phyloP scores from a whole-genome alignment of 163 green algal genomes.

The Coccomyxa subellipsoidea region DNA sequence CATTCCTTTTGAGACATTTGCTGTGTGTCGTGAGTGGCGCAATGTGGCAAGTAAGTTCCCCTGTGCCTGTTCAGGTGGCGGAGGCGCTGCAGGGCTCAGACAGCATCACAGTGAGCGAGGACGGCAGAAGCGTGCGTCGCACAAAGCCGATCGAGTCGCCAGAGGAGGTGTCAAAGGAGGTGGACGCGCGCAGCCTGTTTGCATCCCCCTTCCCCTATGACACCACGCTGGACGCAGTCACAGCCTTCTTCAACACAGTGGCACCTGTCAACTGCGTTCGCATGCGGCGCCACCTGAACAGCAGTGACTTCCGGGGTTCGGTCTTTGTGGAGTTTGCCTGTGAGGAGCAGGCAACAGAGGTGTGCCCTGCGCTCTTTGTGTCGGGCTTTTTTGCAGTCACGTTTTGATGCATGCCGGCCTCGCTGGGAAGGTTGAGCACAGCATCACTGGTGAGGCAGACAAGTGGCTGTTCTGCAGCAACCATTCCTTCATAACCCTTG shows the following conservation, averaged over 20 bases:
- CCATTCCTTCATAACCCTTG: no score
- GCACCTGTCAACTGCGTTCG: slow-evolving; percentile 66
- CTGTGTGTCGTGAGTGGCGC: background rate
- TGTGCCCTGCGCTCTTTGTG: slow-evolving; percentile 16
- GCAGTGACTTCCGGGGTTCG: slow-evolving; percentile 82
- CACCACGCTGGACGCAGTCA: slow-evolving; percentile 55
- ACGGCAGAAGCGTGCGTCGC: slow-evolving; percentile 37
- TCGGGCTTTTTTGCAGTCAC: background rate
- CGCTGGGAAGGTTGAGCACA: background rate
- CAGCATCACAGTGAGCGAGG: slow-evolving; percentile 43
- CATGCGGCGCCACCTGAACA: slow-evolving; percentile 70
- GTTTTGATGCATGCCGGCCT: background rate
- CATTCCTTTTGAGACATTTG: background rate
- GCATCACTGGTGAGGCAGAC: no score
- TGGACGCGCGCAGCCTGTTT: slow-evolving; percentile 74
- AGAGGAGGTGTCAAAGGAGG: background rate
- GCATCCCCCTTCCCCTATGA: slow-evolving; percentile 73
- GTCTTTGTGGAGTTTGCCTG: slow-evolving; percentile 81
- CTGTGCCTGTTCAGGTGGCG: background rate
- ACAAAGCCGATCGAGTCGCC: background rate
- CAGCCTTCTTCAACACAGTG: slow-evolving; percentile 52
- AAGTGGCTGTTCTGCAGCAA: no score
- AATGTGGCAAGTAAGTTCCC: background rate
- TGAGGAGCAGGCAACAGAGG: slow-evolving; percentile 58
- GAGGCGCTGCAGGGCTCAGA: slow-evolving; percentile 32